Evolutionary conservation across 331 rosid genomes (phyloP), one percentile per base, ranked within the genome.

Genomic region (Saraca asoca): DNA sequence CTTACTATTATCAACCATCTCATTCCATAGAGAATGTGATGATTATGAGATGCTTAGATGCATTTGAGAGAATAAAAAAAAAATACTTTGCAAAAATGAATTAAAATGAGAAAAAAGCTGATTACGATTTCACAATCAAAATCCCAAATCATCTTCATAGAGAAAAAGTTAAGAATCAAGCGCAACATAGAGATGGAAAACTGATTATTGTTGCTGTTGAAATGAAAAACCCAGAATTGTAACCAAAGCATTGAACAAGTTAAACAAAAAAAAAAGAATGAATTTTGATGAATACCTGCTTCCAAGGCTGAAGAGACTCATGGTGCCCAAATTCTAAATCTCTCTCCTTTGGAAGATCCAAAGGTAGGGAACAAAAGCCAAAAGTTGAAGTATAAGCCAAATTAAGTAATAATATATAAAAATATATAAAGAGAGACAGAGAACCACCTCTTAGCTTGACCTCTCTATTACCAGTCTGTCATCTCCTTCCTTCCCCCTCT

Each of bases 301-400:
- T 81, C 96, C 95, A 16, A 90, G 84, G 68, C 95, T 95, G 76
- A 90, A 90, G 82, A 90, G 90, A 83, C 95, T 90, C 95, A 90
- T 87, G 80, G 81, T 48, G 83, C 18, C 51, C 52, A 67, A 82
- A 67, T 68, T 74, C 80, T 31, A 80, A 68, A 3, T 24, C 31
- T 24, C 31, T 24, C 31, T 24, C 31, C 31, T 24, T 3, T 24
- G 31, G 31, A 24, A 24, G 31, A 24, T 24, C 31, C 2, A 24
- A 24, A 24, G 31, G 31, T 3, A 24, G 3, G 31, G 31, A 24
- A 24, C 31, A 24, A 24, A 24, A n/a, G n/a, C n/a, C n/a, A n/a
- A n/a, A 24, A 24, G 31, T 24, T 24, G 31, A 24, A 1, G 31
- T 24, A 24, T 3, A 24, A 3, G 31, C 31, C 31, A 24, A 24